Evolutionary conservation across 1,284 basidiomycete species (phyloP), one percentile per base, ranked within the genome.

Genomic region (Puccinia horiana): DNA sequence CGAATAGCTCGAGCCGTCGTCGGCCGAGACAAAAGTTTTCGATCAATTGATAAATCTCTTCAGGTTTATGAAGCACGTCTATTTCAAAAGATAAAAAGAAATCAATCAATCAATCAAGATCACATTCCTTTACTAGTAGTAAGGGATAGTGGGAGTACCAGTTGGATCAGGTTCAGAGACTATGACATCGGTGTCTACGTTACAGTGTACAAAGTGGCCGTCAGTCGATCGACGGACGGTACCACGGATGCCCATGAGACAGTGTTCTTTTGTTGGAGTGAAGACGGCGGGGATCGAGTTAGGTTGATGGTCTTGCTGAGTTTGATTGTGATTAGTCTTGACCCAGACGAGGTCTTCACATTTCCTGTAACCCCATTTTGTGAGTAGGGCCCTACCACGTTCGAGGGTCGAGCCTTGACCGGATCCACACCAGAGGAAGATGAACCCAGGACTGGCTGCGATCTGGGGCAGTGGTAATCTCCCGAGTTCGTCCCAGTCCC

Each of bases 21-120:
- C 93, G 91, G 16, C 96, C 96, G 79, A 97, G 92, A 86, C 96
- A 98, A 87, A 99, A 99, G 88, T 97, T 98, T 87, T 99, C 96
- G 85, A 98, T 93, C 44, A 98, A 90, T 14, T 92, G 92, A 88
- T 98, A 96, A 88, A 96, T 93, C 86, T 99, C 96, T 26, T 95
- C 94, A 0, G 96, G 96, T 88, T 97, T 94, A 82, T 91, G 89
- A 16, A 91, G 91, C 2, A 93, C 92, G 87, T 95, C 94, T 85
- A 85, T 47, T 37, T 56, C 20, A 56, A 56, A 26, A 61, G 18
- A 61, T 4, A 76, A 58, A 16, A 58, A 20, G 12, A 54, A 40
- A 35, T 54, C 37, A 58, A 6, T 14, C 16, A 6, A 18, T 78
- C 44, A 23, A 2, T 42, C 23, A 74, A 44, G 81, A 65, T 61